Evolutionary conservation across 2,329 filamentous ascomycete species (phyloP).

Genomic region (Shiraia bambusicola): DNA sequence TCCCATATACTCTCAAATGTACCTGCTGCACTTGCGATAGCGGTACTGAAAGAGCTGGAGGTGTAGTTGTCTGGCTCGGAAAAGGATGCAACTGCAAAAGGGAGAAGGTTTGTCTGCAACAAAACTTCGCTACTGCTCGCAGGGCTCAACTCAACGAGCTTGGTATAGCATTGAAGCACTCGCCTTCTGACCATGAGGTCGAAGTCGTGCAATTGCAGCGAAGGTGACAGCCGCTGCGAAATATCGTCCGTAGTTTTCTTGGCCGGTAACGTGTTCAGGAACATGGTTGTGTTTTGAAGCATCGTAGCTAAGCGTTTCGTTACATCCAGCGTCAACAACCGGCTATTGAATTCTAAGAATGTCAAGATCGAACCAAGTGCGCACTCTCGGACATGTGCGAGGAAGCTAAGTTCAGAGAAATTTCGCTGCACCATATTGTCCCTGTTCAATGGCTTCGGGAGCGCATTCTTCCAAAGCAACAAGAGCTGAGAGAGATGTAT

Average conservation of each 20-base stretch:
- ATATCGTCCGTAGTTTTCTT: conserved; percentile 88
- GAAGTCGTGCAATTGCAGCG: conserved; percentile 84
- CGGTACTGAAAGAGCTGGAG: conserved; percentile 80
- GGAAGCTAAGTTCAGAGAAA: conserved; percentile 84
- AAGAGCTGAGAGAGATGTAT: conserved; percentile 94
- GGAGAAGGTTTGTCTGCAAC: conserved; percentile 86
- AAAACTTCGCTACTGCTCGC: conserved; percentile 81
- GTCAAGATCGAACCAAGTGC: conserved; percentile 87
- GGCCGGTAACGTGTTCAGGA: conserved; percentile 78
- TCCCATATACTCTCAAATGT: conserved; percentile 96
- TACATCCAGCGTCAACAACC: conserved; percentile 88
- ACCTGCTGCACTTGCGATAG: conserved; percentile 86
- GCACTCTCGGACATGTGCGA: conserved; percentile 93
- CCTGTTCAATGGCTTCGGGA: conserved; percentile 90
- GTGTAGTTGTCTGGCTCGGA: conserved; percentile 89
- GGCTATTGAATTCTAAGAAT: conserved; percentile 91
- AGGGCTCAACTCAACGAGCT: conserved; percentile 84
- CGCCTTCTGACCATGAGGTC: conserved; percentile 90
- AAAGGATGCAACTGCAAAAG: conserved; percentile 85
- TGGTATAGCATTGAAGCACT: conserved; percentile 92
- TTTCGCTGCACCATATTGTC: conserved; percentile 85
- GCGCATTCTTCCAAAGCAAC: conserved; percentile 93
- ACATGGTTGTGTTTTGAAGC: conserved; percentile 91
- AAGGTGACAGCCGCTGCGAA: conserved; percentile 77
- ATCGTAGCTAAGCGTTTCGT: conserved; percentile 90